Percentiles rank a stretch among this genome's conserved stretches.
Conservation (phyloP, 2,329 filamentous ascomycete species). For the Clonostachys byssicola region DNA sequence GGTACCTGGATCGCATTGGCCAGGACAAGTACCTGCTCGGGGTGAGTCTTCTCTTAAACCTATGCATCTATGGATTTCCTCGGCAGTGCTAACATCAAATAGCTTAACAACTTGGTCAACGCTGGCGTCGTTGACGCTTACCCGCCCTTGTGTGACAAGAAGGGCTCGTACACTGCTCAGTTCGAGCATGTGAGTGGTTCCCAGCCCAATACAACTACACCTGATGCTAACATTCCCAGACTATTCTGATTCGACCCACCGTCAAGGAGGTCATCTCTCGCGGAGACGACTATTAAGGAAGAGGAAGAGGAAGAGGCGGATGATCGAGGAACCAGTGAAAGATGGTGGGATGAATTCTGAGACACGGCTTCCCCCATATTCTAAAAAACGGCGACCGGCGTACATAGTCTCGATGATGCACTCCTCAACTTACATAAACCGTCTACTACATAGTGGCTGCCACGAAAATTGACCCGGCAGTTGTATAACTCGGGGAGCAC, state of each 20-base stretch:
- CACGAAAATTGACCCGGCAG: too few relatives aligned
- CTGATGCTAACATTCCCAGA: slow-evolving; percentile 35
- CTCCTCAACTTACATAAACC: too few relatives aligned
- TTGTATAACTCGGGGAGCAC: too few relatives aligned
- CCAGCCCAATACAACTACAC: slow-evolving; percentile 3
- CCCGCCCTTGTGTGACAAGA: slow-evolving; percentile 83
- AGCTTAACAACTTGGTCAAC: slow-evolving; percentile 83
- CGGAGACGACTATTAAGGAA: slow-evolving; percentile 72
- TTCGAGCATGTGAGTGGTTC: slow-evolving; percentile 77
- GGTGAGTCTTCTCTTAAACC: slow-evolving; percentile 39
- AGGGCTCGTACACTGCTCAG: slow-evolving; percentile 92
- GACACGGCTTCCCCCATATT: too few relatives aligned
- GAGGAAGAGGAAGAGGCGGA: too few relatives aligned
- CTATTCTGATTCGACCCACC: slow-evolving; percentile 71
- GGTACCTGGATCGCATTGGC: slow-evolving; percentile 88
- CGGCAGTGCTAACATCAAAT: background rate
- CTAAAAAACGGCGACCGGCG: too few relatives aligned
- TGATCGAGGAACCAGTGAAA: too few relatives aligned
- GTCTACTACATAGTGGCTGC: too few relatives aligned
- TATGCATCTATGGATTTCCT: background rate
- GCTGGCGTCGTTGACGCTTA: slow-evolving; percentile 86
- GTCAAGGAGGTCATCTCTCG: slow-evolving; percentile 87
- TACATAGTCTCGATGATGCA: too few relatives aligned
- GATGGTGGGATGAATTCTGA: too few relatives aligned
- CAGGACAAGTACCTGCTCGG: slow-evolving; percentile 92